phyloP scores from a whole-genome alignment of 305 asterid species.

The Andrographis paniculata region DNA sequence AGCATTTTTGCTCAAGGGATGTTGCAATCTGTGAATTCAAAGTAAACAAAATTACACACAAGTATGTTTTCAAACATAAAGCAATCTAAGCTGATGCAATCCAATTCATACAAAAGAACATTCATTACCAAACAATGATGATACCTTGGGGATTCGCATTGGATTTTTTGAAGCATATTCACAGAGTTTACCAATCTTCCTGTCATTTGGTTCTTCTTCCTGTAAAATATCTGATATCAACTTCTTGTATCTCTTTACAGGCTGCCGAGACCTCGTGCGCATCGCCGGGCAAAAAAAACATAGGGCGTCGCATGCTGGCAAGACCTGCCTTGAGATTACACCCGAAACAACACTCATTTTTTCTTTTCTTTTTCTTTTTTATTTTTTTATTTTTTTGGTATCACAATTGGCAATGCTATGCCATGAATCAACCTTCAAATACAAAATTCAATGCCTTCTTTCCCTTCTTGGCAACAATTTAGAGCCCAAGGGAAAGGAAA shows the following conservation, averaged over 20 bases:
- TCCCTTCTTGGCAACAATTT: constrained; percentile 45
- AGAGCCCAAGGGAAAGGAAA: constrained; percentile 60
- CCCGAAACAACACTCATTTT: constrained; percentile 79
- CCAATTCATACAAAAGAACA: constrained; percentile 1
- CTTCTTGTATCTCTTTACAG: constrained; percentile 99
- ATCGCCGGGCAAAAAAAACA: constrained; percentile 91
- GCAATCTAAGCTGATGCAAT: no score
- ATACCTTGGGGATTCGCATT: constrained; percentile 90
- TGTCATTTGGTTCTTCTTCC: constrained; percentile 94
- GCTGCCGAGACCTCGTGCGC: constrained; percentile 96
- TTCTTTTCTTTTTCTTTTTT: neutral
- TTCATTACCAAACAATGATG: neutral
- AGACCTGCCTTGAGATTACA: constrained; percentile 81
- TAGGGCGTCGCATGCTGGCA: constrained; percentile 94
- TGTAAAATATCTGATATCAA: constrained; percentile 72
- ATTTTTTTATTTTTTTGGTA: no score
- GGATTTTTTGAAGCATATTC: constrained; percentile 93
- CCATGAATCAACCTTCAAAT: neutral
- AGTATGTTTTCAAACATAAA: constrained; percentile 8
- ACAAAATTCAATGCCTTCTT: constrained; percentile 38
- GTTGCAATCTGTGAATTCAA: constrained; percentile 60
- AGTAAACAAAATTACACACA: constrained; percentile 16
- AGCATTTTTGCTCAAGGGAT: constrained; percentile 89
- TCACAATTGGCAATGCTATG: constrained; percentile 49
- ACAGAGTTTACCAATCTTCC: constrained; percentile 90